Evolutionary conservation across 495 filamentous ascomycete species (phyloP), one percentile per base, ranked within the genome.

Genomic region (Pseudoneurospora amorphoporcata): DNA sequence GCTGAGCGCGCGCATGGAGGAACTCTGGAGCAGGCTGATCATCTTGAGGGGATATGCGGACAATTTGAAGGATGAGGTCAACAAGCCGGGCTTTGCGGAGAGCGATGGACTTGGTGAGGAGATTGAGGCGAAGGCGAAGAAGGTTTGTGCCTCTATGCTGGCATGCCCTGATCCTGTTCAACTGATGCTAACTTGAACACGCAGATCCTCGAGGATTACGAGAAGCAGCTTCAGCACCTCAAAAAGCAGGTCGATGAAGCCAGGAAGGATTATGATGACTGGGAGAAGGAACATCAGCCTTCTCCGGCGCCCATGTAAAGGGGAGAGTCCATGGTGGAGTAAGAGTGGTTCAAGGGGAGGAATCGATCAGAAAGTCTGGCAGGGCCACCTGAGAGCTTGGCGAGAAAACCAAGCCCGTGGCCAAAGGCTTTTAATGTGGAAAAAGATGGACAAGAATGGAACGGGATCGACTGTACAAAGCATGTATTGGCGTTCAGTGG

Each of bases 21-120:
- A 99, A 84, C 92, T 99, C 69, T 99, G 95, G 95, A 96, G 95
- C 42, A 86, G 96, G 40, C 91, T 99, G 87, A 88, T 97, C 71
- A 90, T 90, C 37, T 88, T 98, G 42, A 85, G 92, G 75, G 93
- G 95, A 73, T 88, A 93, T 74, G 92, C 92, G 41, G 89, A 90
- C 77, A 87, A 88, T 65, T 82, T 99, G 74, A 91, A 93, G 81
- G 86, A 86, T 69, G 94, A 97, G 83, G 86, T 95, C 75, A 89
- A 91, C 76, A 91, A 88, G 87, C 73, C 87, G 76, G 80, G 88
- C 79, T 68, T 81, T 72, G 74, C 84, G 81, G 79, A 85, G 16
- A 83, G 86, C 35, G 87, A 89, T 68, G 83, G 85, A 7, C 82
- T 96, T 76, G 90, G 93, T 73, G 93, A 95, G 81, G 90, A 92